Percentiles rank a stretch among this genome's conserved stretches.
phyloP scores from a whole-genome alignment of 306 rosid genomes.

The Coriaria nepalensis region DNA sequence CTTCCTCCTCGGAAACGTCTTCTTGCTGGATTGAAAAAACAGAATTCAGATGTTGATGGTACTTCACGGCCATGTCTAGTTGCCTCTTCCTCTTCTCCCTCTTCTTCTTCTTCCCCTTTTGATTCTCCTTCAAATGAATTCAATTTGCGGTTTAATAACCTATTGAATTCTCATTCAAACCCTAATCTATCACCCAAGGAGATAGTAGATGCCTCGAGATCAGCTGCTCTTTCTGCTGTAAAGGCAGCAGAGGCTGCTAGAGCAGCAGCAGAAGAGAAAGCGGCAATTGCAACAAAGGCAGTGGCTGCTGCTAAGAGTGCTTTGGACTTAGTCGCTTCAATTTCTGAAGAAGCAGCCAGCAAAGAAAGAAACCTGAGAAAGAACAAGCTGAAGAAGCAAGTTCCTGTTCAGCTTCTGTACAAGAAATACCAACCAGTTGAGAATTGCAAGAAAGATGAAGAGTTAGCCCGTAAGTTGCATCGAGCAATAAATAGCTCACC shows the following conservation, averaged over 20 bases:
- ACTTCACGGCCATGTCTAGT: constrained; percentile 32
- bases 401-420: constrained; percentile 91
- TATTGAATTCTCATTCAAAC: constrained; percentile 50
- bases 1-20: constrained; percentile 94
- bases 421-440: constrained; percentile 67
- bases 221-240: constrained; percentile 46
- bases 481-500: constrained; percentile 91
- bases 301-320: constrained; percentile 82
- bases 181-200: constrained; percentile 57
- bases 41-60: constrained; percentile 47
- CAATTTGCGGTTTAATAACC: constrained; percentile 47
- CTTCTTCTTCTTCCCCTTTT: constrained; percentile 37
- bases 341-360: constrained; percentile 44
- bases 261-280: constrained; percentile 70
- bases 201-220: constrained; percentile 54
- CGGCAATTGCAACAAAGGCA: constrained; percentile 74
- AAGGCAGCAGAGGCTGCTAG: constrained; percentile 72
- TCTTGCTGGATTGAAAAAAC: constrained; percentile 90
- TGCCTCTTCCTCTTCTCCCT: constrained; percentile 47
- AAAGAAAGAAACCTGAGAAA: constrained; percentile 51
- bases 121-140: constrained; percentile 37
- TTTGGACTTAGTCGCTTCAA: constrained; percentile 74
- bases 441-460: constrained; percentile 74
- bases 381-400: constrained; percentile 80
- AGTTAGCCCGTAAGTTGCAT: constrained; percentile 75